phyloP scores from a whole-genome alignment of 768 basidiomycete species.

The Steccherinum ochraceum region DNA sequence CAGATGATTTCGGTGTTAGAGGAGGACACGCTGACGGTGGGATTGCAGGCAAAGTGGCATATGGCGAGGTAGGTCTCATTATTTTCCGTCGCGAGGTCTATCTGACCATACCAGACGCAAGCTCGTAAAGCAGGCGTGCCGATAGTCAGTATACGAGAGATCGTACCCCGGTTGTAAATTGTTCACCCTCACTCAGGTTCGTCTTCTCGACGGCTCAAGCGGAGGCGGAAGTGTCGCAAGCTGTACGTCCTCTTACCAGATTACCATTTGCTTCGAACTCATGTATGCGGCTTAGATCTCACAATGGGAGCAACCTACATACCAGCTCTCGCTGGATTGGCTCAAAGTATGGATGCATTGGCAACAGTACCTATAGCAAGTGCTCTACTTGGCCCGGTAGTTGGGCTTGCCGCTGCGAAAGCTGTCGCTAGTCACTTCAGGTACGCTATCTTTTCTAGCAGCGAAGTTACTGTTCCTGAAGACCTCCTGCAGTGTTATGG shows the following conservation, averaged over 20 bases:
- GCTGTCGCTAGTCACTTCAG: slow-evolving; percentile 14
- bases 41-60: slow-evolving; percentile 11
- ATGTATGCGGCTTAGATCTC: slow-evolving; percentile 9
- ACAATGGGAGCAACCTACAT: slow-evolving; percentile 11
- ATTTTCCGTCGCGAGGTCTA: too few species aligned
- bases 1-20: slow-evolving; percentile 15
- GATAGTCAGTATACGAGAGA: not conserved
- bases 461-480: too few species aligned
- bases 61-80: slow-evolving; percentile 7
- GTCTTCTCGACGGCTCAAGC: slow-evolving; percentile 14
- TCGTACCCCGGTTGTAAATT: not conserved
- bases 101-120: not conserved
- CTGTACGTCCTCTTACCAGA: slow-evolving; percentile 3
- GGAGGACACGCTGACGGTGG: slow-evolving; percentile 14
- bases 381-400: slow-evolving; percentile 12
- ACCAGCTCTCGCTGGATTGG: slow-evolving; percentile 11
- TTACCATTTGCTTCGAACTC: not conserved
- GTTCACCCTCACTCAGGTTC: not conserved
- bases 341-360: slow-evolving; percentile 12
- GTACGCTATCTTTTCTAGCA: not conserved
- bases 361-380: slow-evolving; percentile 9
- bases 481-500: slow-evolving; percentile 10
- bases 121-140: not conserved
- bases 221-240: slow-evolving; percentile 13
- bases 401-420: slow-evolving; percentile 11